Base-by-base conservation (phyloP, 495 filamentous ascomycete genomes). In the Daldinia loculata region DNA sequence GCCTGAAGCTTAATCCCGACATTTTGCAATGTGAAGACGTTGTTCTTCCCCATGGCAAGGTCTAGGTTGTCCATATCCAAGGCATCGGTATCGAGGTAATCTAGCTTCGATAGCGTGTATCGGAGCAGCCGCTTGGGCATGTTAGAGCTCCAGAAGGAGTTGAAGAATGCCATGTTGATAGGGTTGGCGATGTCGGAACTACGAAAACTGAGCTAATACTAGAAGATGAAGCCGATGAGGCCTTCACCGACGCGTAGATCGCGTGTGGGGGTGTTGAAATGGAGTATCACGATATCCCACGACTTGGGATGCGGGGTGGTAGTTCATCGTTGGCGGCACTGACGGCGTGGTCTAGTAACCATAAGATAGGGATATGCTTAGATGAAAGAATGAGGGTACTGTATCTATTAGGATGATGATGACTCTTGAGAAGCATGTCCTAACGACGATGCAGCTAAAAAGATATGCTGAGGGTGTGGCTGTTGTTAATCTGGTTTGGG, bases 111-210 rank as follows among this genome's bases (percentile, higher is more conserved):
- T 29, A 98, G 81, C 26, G 88, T 92, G 78, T 93, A 96, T 67
- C 91, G 89, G 52, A 97, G 84, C 62, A 95, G 82, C 73, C 89
- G 88, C 83, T 94, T 94, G 80, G 92, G 91, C 80, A 95, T 88
- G 71, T 87, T 90, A 39, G 91, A 85, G 63, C 68, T 78, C 67
- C 78, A 69, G 55, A 85, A 93, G 51, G 91, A 89, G 75, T 91
- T 79, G 76, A 95, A 91, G 74, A 85, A 89, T 39, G 84, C 84
- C 86, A 88, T 88, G 75, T 50, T 77, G 24, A 63, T 53, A 29
- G 15, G 4, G 34, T n/a, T 51, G 34, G 50, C 7, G 52, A 53
- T 30, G n/a, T 5, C 15, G 43, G 29, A 48, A 19, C 24, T 61
- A 26, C 19, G 14, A 43, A n/a, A 17, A 61, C 27, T 9, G 26